phyloP scores from a whole-genome alignment of 2,329 filamentous ascomycete genomes.

The Colletotrichum theobromicola region DNA sequence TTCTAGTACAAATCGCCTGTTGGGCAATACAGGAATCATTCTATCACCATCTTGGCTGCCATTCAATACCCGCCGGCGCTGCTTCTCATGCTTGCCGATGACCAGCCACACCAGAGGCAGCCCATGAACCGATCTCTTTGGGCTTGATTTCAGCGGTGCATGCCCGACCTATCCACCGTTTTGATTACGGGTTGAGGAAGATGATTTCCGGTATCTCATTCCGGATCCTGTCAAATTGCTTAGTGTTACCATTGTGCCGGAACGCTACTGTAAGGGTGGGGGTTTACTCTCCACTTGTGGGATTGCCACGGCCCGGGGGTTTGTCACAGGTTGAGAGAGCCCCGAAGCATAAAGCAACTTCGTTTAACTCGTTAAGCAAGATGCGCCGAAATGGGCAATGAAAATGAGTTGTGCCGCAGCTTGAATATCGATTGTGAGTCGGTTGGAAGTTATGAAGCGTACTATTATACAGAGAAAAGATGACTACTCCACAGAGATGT shows the following conservation, averaged over 20 bases:
- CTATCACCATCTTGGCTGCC: background rate
- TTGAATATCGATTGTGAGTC: background rate
- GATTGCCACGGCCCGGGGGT: background rate
- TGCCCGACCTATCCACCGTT: background rate
- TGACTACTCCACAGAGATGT: background rate
- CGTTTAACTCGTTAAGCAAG: background rate
- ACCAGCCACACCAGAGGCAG: background rate
- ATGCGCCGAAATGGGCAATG: background rate
- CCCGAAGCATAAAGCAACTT: background rate
- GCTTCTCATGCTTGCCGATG: background rate
- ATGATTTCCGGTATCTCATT: background rate
- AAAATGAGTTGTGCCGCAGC: background rate
- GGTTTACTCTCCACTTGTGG: background rate
- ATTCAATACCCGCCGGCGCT: background rate
- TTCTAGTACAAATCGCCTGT: conserved; percentile 5
- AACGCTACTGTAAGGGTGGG: background rate
- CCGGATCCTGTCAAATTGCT: conserved; percentile 8
- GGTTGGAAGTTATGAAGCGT: background rate
- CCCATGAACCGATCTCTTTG: background rate
- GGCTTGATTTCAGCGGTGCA: background rate
- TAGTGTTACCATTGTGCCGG: conserved; percentile 8
- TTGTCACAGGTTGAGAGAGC: background rate
- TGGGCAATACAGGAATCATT: background rate
- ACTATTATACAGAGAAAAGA: no score
- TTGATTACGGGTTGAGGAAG: conserved; percentile 9